phyloP scores from a whole-genome alignment of 495 filamentous ascomycete genomes.

The Tuber magnatum region DNA sequence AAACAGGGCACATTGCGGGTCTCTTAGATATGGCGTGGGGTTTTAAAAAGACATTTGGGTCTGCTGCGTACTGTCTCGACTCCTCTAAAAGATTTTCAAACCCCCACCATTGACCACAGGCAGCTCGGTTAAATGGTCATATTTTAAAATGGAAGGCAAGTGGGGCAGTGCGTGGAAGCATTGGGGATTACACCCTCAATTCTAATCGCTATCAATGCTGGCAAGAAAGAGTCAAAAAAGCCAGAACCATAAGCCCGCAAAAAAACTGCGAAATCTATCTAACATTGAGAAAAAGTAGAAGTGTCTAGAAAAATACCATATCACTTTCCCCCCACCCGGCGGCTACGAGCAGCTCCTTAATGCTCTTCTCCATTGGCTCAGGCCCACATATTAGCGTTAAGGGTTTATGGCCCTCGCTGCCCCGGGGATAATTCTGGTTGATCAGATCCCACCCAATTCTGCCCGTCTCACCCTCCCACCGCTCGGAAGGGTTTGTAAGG shows the following conservation, averaged over 20 bases:
- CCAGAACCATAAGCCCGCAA: neutral
- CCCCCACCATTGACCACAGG: neutral
- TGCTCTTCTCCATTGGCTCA: constrained; percentile 64
- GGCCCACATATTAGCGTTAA: constrained; percentile 84
- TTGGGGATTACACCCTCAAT: neutral
- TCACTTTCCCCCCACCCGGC: constrained; percentile 75
- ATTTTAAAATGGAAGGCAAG: neutral
- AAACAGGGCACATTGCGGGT: neutral
- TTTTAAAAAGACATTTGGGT: neutral
- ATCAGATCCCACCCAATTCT: constrained; percentile 60
- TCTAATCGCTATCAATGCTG: neutral
- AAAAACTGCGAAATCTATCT: neutral
- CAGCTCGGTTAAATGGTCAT: neutral
- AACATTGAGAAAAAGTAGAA: neutral
- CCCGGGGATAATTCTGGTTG: constrained; percentile 51
- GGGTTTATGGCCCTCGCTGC: constrained; percentile 45
- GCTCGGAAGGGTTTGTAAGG: constrained; percentile 55
- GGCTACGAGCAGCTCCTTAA: constrained; percentile 54
- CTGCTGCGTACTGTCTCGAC: neutral
- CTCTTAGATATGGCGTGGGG: neutral
- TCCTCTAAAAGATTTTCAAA: neutral
- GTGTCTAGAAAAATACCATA: constrained; percentile 68
- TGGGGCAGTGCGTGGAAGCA: neutral
- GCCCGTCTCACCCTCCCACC: constrained; percentile 66
- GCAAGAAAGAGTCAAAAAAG: neutral